Evolutionary conservation across 371 early-diverging fungal species (phyloP).

Genomic region (Mortierella sp.): DNA sequence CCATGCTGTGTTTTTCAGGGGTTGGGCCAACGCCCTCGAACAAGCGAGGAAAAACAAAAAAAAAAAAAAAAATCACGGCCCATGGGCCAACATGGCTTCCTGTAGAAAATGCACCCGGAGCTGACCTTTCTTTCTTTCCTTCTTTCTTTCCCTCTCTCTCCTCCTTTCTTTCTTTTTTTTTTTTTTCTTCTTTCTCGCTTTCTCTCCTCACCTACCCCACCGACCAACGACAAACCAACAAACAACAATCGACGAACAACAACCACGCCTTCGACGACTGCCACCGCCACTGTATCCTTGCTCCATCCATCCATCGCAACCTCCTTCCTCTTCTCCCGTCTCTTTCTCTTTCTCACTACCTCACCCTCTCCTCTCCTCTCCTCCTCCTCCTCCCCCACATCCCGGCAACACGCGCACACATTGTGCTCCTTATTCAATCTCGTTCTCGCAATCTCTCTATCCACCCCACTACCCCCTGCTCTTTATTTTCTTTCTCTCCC

Average conservation of each 20-base stretch:
- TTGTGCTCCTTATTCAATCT: not conserved
- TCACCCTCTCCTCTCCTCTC: too few species aligned
- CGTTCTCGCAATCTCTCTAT: not conserved
- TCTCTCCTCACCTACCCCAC: not conserved
- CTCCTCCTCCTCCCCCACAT: too few species aligned
- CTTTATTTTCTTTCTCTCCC: too few species aligned
- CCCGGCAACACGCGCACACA: too few species aligned
- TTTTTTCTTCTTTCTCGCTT: not conserved
- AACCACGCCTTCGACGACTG: constrained; percentile 2
- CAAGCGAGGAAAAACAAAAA: constrained; percentile 1
- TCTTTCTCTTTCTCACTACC: too few species aligned
- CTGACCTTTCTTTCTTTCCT: too few species aligned
- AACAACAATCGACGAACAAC: constrained; percentile 1
- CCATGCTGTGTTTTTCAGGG: constrained; percentile 10
- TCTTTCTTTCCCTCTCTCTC: constrained; percentile 1
- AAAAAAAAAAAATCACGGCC: not conserved
- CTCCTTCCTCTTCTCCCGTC: too few species aligned
- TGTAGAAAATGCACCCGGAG: too few species aligned
- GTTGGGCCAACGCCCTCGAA: not conserved
- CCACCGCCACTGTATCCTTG: too few species aligned
- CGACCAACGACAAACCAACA: not conserved
- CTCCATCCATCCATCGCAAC: too few species aligned
- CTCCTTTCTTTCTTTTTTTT: not conserved
- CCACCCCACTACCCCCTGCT: not conserved
- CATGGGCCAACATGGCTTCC: not conserved